These are phyloP conservation scores for Camellia lanceoleosa DNA, from an alignment of 148 eudicot genomes.

Conservation along the genomic window DNA sequence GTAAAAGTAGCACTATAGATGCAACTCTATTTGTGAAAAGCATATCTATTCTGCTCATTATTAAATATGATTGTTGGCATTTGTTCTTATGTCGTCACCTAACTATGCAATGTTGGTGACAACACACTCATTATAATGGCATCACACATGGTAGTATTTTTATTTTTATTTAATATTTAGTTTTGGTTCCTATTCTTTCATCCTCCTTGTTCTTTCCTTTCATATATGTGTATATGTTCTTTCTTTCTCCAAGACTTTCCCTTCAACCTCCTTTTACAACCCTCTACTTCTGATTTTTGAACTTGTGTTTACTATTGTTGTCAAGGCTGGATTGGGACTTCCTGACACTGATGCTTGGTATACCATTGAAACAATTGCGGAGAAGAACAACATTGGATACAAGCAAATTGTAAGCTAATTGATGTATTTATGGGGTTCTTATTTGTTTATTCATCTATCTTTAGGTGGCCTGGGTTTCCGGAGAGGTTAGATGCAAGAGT, in stretches of 20 bases:
- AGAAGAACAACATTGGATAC: slow-evolving; percentile 88
- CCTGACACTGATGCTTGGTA: slow-evolving; percentile 89
- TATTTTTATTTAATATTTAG: not conserved
- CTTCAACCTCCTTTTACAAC: not conserved
- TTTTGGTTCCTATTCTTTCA: not conserved
- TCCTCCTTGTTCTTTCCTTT: not conserved
- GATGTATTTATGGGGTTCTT: slow-evolving; percentile 6
- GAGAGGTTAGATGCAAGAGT: not conserved
- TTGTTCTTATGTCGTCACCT: slow-evolving; percentile 47
- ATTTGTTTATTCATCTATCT: not conserved
- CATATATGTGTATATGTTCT: not conserved
- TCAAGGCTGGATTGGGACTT: slow-evolving; percentile 96
- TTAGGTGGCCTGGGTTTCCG: not conserved
- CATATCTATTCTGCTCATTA: not conserved
- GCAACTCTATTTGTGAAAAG: not conserved
- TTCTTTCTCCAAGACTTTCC: not conserved
- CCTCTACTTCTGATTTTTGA: not conserved
- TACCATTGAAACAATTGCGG: slow-evolving; percentile 91
- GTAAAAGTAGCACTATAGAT: not conserved
- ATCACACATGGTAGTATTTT: slow-evolving; percentile 71
- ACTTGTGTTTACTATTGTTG: slow-evolving; percentile 3
- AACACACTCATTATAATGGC: slow-evolving; percentile 75
- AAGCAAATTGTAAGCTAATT: slow-evolving; percentile 79
- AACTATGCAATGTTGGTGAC: slow-evolving; percentile 82
- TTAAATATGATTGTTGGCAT: slow-evolving; percentile 7